Evolutionary conservation across 441 rosid genomes (phyloP), one percentile per base, ranked within the genome.

Genomic region (Arabidopsis hybrid): DNA sequence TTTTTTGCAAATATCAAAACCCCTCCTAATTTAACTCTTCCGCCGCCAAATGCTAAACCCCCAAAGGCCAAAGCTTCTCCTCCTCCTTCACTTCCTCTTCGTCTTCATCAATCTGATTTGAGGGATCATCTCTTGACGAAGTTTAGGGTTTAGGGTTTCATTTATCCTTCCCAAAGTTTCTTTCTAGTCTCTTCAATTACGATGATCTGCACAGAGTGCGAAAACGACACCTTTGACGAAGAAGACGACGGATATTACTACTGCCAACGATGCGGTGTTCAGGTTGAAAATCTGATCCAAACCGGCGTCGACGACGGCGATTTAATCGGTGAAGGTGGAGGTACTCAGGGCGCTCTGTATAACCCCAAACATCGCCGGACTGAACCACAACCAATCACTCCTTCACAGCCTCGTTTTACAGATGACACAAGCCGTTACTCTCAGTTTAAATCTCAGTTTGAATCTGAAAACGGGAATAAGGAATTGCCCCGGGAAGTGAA

Each of bases 371-470:
- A 72, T 42, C 74, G 64, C 13, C 47, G 63, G 60, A 53, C 0
- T 10, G 18, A 7, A 26, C 0, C 53, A 12, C 60, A 61, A 8
- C 34, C 5, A 7, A 5, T 14, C 5, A 55, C 76, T 35, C 79
- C 58, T 61, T 35, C 18, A 6, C 60, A 29, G 26, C 52, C 14
- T 53, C 39, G 5, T 65, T 14, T 13, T 56, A 53, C 64, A 3
- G 1, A 13, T 8, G 78, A 66, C 0, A 6, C 53, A 7, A 1
- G 49, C 3, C 53, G 67, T 49, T 74, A 66, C 72, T 39, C 72
- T 43, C 45, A 58, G 0, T 66, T 75, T 46, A 65, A 60, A 36
- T 69, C 70, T 46, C 79, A 75, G 60, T 43, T 75, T 8, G 31
- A 45, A 31, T n/a, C 29, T 32, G 55, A 9, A 63, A 5, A n/a